Evolutionary conservation across 1,284 basidiomycete genomes (phyloP).

Genomic region (Amylostereum chailletii): DNA sequence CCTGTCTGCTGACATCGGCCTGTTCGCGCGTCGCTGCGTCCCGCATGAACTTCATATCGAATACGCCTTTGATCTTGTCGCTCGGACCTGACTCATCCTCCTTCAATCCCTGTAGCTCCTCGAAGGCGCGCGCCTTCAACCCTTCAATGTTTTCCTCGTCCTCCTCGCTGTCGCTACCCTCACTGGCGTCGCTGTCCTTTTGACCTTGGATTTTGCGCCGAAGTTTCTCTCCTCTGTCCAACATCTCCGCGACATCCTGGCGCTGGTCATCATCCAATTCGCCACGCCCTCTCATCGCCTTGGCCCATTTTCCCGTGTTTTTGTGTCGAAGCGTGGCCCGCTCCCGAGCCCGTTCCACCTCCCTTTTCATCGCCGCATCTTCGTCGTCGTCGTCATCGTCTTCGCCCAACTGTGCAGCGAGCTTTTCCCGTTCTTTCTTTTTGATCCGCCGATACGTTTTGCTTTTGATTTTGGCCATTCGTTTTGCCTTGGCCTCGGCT

Average conservation of each 20-base stretch:
- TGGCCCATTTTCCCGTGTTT: constrained; percentile 76
- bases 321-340: constrained; percentile 82
- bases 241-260: constrained; percentile 71
- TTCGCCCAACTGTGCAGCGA: constrained; percentile 44
- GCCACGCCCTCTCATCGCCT: constrained; percentile 57
- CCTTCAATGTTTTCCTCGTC: constrained; percentile 35
- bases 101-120: constrained; percentile 55
- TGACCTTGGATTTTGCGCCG: constrained; percentile 63
- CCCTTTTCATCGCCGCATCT: constrained; percentile 57
- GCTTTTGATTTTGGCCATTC: constrained; percentile 93
- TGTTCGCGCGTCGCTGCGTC: constrained; percentile 71
- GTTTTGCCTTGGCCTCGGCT: constrained; percentile 85
- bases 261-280: constrained; percentile 59
- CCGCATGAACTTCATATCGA: constrained; percentile 95
- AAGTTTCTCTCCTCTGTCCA: constrained; percentile 66
- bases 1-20: constrained; percentile 46
- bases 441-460: constrained; percentile 87
- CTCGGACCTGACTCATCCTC: constrained; percentile 26
- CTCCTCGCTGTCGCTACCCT: constrained; percentile 36
- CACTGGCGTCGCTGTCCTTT: constrained; percentile 35
- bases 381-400: constrained; percentile 41
- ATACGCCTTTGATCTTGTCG: constrained; percentile 56
- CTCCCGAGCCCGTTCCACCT: constrained; percentile 75
- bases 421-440: constrained; percentile 66
- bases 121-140: constrained; percentile 62